Evolutionary conservation across 192 early-diverging fungal genomes (phyloP).

Genomic region (Geranomyces michiganensis): DNA sequence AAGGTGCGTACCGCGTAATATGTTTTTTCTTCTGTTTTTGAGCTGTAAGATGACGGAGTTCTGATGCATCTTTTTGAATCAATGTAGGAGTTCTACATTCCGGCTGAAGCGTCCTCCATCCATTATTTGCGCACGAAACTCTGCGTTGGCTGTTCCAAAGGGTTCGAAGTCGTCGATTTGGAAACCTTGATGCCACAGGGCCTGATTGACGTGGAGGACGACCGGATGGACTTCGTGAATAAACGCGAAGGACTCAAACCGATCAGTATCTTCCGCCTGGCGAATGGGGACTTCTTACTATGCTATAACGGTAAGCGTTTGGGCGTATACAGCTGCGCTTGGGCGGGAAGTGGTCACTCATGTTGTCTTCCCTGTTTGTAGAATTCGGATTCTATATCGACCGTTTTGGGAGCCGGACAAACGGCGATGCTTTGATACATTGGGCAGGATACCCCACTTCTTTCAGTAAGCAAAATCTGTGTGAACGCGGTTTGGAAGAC

Average conservation of each 20-base stretch:
- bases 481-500: neutral
- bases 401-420: slow-evolving; percentile 75
- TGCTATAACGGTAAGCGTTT: slow-evolving; percentile 83
- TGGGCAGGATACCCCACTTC: slow-evolving; percentile 88
- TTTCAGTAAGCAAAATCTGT: slow-evolving; percentile 52
- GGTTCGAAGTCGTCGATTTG: slow-evolving; percentile 92
- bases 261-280: slow-evolving; percentile 80
- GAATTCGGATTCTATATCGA: slow-evolving; percentile 94
- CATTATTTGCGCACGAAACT: slow-evolving; percentile 84
- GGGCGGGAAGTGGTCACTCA: too few species aligned
- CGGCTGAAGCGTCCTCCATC: slow-evolving; percentile 82
- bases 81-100: slow-evolving; percentile 94
- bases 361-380: slow-evolving; percentile 22
- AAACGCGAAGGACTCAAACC: slow-evolving; percentile 78
- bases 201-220: slow-evolving; percentile 83
- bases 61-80: too few species aligned
- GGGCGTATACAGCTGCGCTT: neutral
- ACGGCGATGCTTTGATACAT: slow-evolving; percentile 77
- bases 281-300: slow-evolving; percentile 77
- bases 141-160: slow-evolving; percentile 87
- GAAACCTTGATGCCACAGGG: slow-evolving; percentile 80
- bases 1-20: slow-evolving; percentile 44
- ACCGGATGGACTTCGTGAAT: slow-evolving; percentile 74
- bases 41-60: too few species aligned
- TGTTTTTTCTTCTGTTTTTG: neutral